Base-by-base conservation (phyloP, 2,329 filamentous ascomycete species). In the Neopestalotiopsis rosae region DNA sequence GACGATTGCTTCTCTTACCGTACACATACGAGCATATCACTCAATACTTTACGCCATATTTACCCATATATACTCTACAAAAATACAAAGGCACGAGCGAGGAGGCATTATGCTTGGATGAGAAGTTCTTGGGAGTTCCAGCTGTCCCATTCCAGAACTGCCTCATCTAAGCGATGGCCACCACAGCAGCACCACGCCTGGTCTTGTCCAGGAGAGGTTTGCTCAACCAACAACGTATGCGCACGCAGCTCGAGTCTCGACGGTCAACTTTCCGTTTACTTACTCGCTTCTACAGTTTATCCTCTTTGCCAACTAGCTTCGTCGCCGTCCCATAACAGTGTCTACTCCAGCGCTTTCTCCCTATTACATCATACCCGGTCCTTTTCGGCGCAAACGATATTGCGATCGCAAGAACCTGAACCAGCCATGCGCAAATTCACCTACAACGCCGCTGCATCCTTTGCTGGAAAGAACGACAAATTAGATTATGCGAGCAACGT, bases 401-500 rank as follows among this genome's bases (percentile, higher is more conserved):
- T 74, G 30, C 74, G 69, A 34, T 77, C 74, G 45, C 73, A 72
- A 69, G 70, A 70, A 61, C 12, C 66, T 32, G 61, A 61, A 28
- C 69, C 72, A n/a, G 61, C 72, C 24, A 69, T 71, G 69, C 76
- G 67, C 65, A 75, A 76, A 32, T 88, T 93, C 76, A 88, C 88
- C 66, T 94, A 94, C 79, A 87, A 91, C 72, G 86, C 94, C 69
- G 91, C 92, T 38, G 91, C 91, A 5, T 93, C 92, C 5, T 94
- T 92, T 76, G 91, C 91, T 63, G 91, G 89, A 69, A 95, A 95
- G 79, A 88, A 90, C 73, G 87, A 86, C 59, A 86, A 85, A 40
- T 94, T 90, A 82, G 87, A 92, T 71, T 89, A 91, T 13, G 82
- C 87, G n/a, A 86, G 85, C 62, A 90, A 94, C 80, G 84, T 92